Base-by-base conservation (phyloP, 2,329 filamentous ascomycete genomes). In the Xylariales sp. region DNA sequence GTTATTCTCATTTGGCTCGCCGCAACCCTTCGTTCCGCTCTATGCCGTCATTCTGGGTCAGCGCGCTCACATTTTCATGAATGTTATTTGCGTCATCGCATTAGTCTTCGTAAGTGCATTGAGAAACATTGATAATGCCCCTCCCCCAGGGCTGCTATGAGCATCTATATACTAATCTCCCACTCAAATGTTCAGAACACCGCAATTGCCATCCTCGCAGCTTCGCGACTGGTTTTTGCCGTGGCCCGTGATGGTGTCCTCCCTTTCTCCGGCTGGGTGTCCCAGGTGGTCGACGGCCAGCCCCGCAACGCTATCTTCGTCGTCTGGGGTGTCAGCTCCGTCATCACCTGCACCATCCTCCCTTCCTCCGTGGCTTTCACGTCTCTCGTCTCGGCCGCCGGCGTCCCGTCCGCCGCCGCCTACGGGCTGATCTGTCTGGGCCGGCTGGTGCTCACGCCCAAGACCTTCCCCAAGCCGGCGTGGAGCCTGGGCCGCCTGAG, bases 161-260 rank as follows among this genome's bases (percentile, higher is more conserved):
- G n/a, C n/a, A n/a, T n/a, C n/a, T n/a, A n/a, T n/a, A n/a, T n/a
- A n/a, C n/a, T n/a, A n/a, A n/a, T n/a, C n/a, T n/a, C n/a, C n/a
- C n/a, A n/a, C n/a, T n/a, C n/a, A n/a, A n/a, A n/a, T n/a, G n/a
- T n/a, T n/a, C n/a, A 66, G 71, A 80, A 80, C 53, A 78, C 75
- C 2, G 75, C 74, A 1, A 74, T 80, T 40, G 73, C 75, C 15
- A 70, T 78, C 30, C 66, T 78, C 11, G 76, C 76, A 6, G 72
- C 73, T 12, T 80, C 76, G 4, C 69, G 76, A n/a, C 64, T 80
- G 2, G 75, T 81, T 46, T 81, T 78, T 52, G 77, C 76, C 29
- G 76, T 81, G 4, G 77, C 77, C 19, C 68, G 76, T 31, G 77
- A 81, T 48, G 74, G 76, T 24, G 74, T 81, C 15, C 61, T 81